These are phyloP conservation scores for Tetrahymena borealis DNA, from an alignment of 73 alveolate species.

Conservation along the genomic window DNA sequence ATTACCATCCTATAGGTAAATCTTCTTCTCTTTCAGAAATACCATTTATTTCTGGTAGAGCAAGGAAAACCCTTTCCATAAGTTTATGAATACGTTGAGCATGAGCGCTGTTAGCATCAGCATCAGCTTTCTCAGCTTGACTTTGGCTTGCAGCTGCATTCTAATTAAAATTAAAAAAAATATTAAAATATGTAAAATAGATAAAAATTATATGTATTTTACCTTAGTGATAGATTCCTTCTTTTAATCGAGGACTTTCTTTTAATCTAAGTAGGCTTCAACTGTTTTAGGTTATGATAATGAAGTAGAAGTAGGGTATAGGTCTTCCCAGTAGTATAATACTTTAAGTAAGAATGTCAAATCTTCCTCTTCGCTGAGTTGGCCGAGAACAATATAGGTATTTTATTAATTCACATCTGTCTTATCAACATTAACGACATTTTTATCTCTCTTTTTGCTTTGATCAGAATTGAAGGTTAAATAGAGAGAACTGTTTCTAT, in stretches of 20 bases:
- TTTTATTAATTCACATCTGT: background rate
- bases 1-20: conserved; percentile 28
- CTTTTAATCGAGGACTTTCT: conserved; percentile 23
- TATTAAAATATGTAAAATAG: background rate
- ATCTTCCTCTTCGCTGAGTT: conserved; percentile 34
- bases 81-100: conserved; percentile 9
- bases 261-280: conserved; percentile 7
- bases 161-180: background rate
- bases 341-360: conserved; percentile 18
- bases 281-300: conserved; percentile 5
- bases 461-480: background rate
- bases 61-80: conserved; percentile 30
- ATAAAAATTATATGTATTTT: too few relatives aligned
- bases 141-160: background rate
- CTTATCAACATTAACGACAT: background rate
- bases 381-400: conserved; percentile 18
- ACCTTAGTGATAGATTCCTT: conserved; percentile 6
- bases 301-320: conserved; percentile 23
- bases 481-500: background rate
- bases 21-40: background rate
- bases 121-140: conserved; percentile 11
- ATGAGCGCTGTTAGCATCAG: background rate
- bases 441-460: background rate
- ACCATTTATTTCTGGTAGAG: conserved; percentile 15
- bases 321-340: conserved; percentile 39